Conservation (phyloP, 2,329 filamentous ascomycete genomes). For the Coniochaeta pulveracea region DNA sequence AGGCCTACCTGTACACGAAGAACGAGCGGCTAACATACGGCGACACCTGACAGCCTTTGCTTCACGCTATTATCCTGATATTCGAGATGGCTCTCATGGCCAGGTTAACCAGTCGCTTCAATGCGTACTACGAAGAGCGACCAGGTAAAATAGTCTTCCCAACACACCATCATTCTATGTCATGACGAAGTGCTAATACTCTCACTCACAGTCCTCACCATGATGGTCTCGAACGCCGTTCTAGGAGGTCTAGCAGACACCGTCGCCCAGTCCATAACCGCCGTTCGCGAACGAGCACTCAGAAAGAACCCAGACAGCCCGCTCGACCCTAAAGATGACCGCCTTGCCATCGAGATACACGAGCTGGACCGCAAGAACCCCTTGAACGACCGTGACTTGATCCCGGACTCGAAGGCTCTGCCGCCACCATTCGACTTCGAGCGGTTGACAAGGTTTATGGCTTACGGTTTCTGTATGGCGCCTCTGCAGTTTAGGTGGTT, state of each 20-base stretch:
- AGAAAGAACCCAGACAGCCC: conserved; percentile 45
- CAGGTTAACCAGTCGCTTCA: conserved; percentile 77
- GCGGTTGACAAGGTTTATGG: conserved; percentile 88
- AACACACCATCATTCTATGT: not conserved
- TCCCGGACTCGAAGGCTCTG: conserved; percentile 49
- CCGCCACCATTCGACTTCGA: conserved; percentile 93
- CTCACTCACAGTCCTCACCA: conserved; percentile 65
- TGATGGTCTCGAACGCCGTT: conserved; percentile 97
- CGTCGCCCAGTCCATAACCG: conserved; percentile 84
- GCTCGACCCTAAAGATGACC: conserved; percentile 55
- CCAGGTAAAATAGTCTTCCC: conserved; percentile 52
- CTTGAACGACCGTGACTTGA: conserved; percentile 51
- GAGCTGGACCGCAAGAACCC: conserved; percentile 77
- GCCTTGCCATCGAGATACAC: conserved; percentile 76
- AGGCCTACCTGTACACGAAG: no score
- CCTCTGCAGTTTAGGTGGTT: conserved; percentile 96
- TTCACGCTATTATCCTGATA: conserved; percentile 75
- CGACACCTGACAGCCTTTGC: no score
- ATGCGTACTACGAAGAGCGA: conserved; percentile 83
- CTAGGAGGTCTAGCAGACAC: conserved; percentile 94
- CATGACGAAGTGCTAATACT: not conserved
- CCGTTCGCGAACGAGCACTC: conserved; percentile 57
- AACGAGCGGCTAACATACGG: no score
- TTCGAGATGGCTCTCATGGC: conserved; percentile 82
- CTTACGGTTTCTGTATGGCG: conserved; percentile 93